phyloP scores from a whole-genome alignment of 2,329 filamentous ascomycete genomes.

The Penicillium janthinellum region DNA sequence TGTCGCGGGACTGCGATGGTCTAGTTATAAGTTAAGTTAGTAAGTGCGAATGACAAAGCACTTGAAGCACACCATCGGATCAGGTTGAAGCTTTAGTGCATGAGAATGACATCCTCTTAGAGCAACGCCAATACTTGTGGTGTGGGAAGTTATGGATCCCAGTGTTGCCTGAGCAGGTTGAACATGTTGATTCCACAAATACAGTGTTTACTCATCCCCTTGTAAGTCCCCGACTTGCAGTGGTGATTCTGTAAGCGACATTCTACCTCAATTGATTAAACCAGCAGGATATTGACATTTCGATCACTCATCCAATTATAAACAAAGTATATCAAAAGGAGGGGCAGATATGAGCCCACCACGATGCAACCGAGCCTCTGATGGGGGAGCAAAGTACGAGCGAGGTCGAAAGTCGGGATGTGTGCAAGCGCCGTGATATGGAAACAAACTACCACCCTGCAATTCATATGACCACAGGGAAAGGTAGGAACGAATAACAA shows the following conservation, averaged over 20 bases:
- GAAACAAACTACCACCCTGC: not conserved
- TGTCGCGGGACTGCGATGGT: too few relatives aligned
- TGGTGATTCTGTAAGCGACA: not conserved
- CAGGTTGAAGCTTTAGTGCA: too few relatives aligned
- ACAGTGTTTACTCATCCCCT: too few relatives aligned
- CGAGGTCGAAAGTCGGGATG: not conserved
- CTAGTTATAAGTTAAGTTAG: too few relatives aligned
- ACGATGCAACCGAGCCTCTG: constrained; percentile 4
- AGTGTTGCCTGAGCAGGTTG: too few relatives aligned
- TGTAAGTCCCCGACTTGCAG: too few relatives aligned
- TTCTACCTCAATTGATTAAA: not conserved
- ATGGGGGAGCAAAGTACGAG: not conserved
- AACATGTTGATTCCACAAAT: too few relatives aligned
- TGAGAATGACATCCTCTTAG: too few relatives aligned
- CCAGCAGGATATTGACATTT: constrained; percentile 13
- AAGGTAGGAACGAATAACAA: not conserved
- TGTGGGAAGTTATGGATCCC: too few relatives aligned
- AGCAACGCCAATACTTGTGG: too few relatives aligned
- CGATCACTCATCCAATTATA: constrained; percentile 23
- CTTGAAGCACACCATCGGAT: too few relatives aligned
- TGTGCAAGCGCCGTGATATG: not conserved
- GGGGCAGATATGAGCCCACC: constrained; percentile 6
- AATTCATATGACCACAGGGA: not conserved
- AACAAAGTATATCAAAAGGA: constrained; percentile 16
- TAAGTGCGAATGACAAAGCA: too few relatives aligned